These are phyloP conservation scores for Wickerhamomyces subpelliculosus DNA, from an alignment of 805 yeast species.

Conservation along the genomic window DNA sequence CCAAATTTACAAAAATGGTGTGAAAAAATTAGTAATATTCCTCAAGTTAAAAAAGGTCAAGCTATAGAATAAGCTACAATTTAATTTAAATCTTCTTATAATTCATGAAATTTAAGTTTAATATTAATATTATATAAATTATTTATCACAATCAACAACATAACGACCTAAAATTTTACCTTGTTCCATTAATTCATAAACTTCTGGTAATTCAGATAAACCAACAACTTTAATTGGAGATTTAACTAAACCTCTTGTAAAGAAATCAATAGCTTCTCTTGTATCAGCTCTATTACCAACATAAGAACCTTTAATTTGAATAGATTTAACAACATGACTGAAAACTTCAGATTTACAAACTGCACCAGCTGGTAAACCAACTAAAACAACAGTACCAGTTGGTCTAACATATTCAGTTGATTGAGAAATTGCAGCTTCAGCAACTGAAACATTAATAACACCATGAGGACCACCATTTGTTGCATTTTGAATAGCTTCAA, in stretches of 20 bases:
- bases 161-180: constrained; percentile 86
- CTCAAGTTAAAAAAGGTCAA: constrained; percentile 18
- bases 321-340: constrained; percentile 64
- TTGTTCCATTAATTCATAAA: constrained; percentile 72
- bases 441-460: constrained; percentile 68
- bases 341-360: constrained; percentile 64
- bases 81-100: too few species aligned
- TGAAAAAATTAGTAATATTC: constrained; percentile 23
- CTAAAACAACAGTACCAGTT: constrained; percentile 63
- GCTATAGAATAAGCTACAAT: constrained; percentile 1
- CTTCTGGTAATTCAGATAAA: constrained; percentile 59
- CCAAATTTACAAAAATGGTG: constrained; percentile 36
- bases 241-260: constrained; percentile 61
- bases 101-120: too few species aligned
- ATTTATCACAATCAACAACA: constrained; percentile 73
- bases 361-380: constrained; percentile 79
- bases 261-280: constrained; percentile 73
- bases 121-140: constrained; percentile 9
- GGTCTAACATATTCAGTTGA: constrained; percentile 56
- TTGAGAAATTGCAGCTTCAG: constrained; percentile 58
- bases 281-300: constrained; percentile 89
- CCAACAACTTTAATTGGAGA: constrained; percentile 74
- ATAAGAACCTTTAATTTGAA: constrained; percentile 72
- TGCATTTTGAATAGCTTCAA: constrained; percentile 44
- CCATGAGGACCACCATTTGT: constrained; percentile 76